Evolutionary conservation across 164 flowering plant genomes (phyloP).

Genomic region (Vitis amurensis): DNA sequence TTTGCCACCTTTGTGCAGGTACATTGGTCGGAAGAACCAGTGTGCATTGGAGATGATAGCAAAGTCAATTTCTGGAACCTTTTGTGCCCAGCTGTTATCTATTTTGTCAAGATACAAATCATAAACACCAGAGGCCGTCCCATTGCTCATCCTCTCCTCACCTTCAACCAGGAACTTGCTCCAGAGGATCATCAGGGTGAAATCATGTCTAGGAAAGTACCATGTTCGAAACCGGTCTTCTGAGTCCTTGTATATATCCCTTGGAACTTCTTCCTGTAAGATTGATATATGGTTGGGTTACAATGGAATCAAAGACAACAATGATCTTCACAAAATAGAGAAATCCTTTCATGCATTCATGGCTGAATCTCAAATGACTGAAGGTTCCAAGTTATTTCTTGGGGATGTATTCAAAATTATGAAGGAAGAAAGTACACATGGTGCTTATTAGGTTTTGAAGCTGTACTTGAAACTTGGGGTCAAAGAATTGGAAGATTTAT

Average conservation of each 20-base stretch:
- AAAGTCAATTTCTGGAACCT: conserved; percentile 36
- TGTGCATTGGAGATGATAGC: conserved; percentile 48
- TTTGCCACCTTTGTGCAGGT: conserved; percentile 27
- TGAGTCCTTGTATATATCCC: conserved; percentile 36
- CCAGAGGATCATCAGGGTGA: conserved; percentile 47
- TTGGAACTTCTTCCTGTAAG: conserved; percentile 40
- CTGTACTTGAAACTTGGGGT: too few relatives aligned
- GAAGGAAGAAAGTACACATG: too few relatives aligned
- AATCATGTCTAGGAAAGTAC: conserved; percentile 39
- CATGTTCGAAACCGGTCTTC: conserved; percentile 46
- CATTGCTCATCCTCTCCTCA: conserved; percentile 36
- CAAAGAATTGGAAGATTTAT: too few relatives aligned
- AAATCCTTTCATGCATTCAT: too few relatives aligned
- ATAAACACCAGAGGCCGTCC: conserved; percentile 28
- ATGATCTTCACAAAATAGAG: too few relatives aligned
- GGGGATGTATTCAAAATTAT: too few relatives aligned
- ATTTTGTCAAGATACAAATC: conserved; percentile 43
- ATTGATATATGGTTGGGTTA: neutral
- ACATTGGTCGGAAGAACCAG: conserved; percentile 54
- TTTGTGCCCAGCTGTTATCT: conserved; percentile 36
- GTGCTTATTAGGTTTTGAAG: too few relatives aligned
- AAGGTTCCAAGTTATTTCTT: too few relatives aligned
- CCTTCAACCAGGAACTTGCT: conserved; percentile 38
- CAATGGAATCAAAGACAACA: too few relatives aligned
- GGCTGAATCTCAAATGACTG: too few relatives aligned